These are phyloP conservation scores for Colletotrichum filicis DNA, from an alignment of 2,329 filamentous ascomycete genomes.

Conservation along the genomic window DNA sequence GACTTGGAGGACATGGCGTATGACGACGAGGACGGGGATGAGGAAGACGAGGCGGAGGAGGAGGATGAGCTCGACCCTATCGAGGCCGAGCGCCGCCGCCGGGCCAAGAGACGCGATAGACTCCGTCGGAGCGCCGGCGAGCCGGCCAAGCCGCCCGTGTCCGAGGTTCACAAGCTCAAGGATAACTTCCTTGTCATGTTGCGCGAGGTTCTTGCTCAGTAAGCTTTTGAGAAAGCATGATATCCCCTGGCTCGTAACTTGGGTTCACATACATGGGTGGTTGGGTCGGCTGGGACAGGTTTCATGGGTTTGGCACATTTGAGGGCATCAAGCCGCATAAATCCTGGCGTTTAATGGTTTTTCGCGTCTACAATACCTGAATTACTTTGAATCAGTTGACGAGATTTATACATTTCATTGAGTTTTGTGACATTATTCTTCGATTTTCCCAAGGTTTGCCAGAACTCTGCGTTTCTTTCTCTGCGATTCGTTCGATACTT, in stretches of 20 bases:
- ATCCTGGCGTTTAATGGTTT: conserved; percentile 21
- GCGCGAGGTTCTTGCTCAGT: conserved; percentile 82
- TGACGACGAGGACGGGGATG: conserved; percentile 73
- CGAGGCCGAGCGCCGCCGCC: conserved; percentile 81
- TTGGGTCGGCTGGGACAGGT: background rate
- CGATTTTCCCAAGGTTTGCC: too few relatives aligned
- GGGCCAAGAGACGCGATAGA: conserved; percentile 82
- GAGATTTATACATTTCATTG: background rate
- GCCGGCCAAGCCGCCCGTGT: conserved; percentile 82
- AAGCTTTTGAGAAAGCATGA: conserved; percentile 39
- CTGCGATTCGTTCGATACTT: too few relatives aligned
- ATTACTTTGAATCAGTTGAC: background rate
- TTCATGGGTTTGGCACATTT: conserved; percentile 13
- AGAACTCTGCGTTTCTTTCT: too few relatives aligned
- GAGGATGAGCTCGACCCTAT: conserved; percentile 90
- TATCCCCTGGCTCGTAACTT: conserved; percentile 15
- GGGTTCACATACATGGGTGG: conserved; percentile 20
- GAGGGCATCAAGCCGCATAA: conserved; percentile 21
- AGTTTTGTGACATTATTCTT: too few relatives aligned
- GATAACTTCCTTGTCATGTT: conserved; percentile 87
- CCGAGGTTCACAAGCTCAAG: conserved; percentile 81
- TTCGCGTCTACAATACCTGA: conserved; percentile 19
- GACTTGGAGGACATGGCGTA: conserved; percentile 90
- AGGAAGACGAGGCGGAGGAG: conserved; percentile 74
- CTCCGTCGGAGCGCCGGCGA: conserved; percentile 85